These are phyloP conservation scores for Podila epigama DNA, from an alignment of 192 early-diverging fungal genomes.

Conservation along the genomic window DNA sequence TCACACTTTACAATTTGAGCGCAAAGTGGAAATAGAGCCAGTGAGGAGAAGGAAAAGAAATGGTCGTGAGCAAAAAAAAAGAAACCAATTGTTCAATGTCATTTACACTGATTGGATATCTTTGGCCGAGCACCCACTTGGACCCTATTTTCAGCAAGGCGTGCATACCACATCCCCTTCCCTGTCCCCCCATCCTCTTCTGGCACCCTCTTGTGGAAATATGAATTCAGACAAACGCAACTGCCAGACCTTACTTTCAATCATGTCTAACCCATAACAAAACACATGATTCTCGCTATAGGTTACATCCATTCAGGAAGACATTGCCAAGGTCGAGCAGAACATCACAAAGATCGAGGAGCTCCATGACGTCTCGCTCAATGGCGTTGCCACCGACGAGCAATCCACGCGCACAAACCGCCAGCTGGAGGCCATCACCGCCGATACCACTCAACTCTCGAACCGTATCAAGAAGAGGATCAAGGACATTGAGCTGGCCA, in stretches of 20 bases:
- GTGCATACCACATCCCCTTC: too few relatives aligned
- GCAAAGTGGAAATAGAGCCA: background rate
- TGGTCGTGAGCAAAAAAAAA: background rate
- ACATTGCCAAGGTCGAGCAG: conserved; percentile 27
- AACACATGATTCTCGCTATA: too few relatives aligned
- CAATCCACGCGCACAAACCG: conserved; percentile 17
- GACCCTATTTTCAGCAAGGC: background rate
- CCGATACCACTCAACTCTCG: conserved; percentile 42
- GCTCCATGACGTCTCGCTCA: conserved; percentile 45
- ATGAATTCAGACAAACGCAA: too few relatives aligned
- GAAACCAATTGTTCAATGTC: too few relatives aligned
- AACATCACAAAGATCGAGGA: conserved; percentile 50
- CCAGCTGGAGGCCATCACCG: conserved; percentile 42
- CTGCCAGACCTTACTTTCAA: too few relatives aligned
- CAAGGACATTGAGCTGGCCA: conserved; percentile 47
- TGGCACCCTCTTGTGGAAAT: too few relatives aligned
- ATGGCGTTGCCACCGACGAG: conserved; percentile 42
- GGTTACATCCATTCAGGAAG: conserved; percentile 39
- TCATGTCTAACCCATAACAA: too few relatives aligned
- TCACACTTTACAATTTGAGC: background rate
- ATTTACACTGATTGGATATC: background rate
- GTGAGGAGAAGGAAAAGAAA: background rate
- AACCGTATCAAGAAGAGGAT: conserved; percentile 58
- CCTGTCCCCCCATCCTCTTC: too few relatives aligned
- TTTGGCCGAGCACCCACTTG: background rate